A percentile compares a stretch with the other conserved stretches of the same genome.
Conservation (phyloP, 768 basidiomycete genomes). For the Amanita thiersii region DNA sequence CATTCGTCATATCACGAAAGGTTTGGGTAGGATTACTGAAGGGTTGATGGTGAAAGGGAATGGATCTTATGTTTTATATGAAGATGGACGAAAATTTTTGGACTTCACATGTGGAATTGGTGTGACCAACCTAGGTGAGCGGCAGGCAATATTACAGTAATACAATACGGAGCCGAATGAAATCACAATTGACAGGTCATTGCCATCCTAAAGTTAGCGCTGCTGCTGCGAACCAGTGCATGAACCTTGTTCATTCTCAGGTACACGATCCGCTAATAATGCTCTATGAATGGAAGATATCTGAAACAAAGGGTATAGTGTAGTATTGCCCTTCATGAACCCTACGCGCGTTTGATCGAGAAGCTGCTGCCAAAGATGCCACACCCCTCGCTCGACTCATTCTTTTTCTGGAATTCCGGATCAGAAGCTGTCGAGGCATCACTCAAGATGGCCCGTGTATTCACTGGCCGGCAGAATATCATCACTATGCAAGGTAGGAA, state of each 20-base stretch:
- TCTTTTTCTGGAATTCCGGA: slow-evolving; percentile 98
- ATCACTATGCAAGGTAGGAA: slow-evolving; percentile 76
- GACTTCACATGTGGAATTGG: slow-evolving; percentile 90
- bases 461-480: slow-evolving; percentile 81
- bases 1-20: slow-evolving; percentile 33
- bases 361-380: slow-evolving; percentile 86
- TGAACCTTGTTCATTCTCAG: slow-evolving; percentile 72
- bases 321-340: slow-evolving; percentile 81
- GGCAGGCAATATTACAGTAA: neutral
- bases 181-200: slow-evolving; percentile 47
- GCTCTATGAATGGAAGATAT: neutral
- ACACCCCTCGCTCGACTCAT: slow-evolving; percentile 81
- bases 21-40: slow-evolving; percentile 34
- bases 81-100: slow-evolving; percentile 65
- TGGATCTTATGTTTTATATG: slow-evolving; percentile 66
- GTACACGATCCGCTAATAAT: slow-evolving; percentile 26
- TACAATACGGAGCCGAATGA: neutral
- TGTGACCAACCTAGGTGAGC: slow-evolving; percentile 73
- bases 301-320: slow-evolving; percentile 39
- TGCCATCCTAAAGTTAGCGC: slow-evolving; percentile 81
- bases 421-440: slow-evolving; percentile 89
- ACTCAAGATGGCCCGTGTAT: slow-evolving; percentile 75
- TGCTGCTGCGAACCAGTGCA: slow-evolving; percentile 85
- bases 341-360: slow-evolving; percentile 83
- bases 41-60: slow-evolving; percentile 60